Base-by-base conservation (phyloP, 176 grass and related monocot species). In the Phragmites australis region DNA sequence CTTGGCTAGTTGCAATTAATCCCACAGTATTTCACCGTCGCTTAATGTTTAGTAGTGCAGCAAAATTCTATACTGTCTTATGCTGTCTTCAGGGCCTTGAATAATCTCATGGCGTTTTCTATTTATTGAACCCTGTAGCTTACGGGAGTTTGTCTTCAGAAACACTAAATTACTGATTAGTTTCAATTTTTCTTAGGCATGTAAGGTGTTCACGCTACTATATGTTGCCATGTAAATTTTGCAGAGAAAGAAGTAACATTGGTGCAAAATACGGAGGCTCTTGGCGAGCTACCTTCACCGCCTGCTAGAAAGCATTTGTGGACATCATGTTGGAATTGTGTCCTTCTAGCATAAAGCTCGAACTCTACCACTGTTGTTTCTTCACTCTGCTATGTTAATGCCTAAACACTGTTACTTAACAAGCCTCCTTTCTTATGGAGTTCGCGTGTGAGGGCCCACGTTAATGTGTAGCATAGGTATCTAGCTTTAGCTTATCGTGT, bases 251-350 rank as follows among this genome's bases (percentile, higher is more conserved):
- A 68, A 75, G 52, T 52, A 74, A 48, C 69, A 23, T 45, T 84
- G 62, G 76, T 63, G 45, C 70, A 84, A 39, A 84, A 54, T 81
- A 63, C 76, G 54, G 76, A 70, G 70, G 70, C 44, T 81, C 81
- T 69, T 81, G 70, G 87, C 61, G 48, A 54, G 52, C 45, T 54
- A 75, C 51, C 56, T 84, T 80, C 58, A 68, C 53, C 63, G 51
- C 82, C 53, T 37, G 37, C 61, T 89, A 89, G 82, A 81, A 81
- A 89, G 82, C 53, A 69, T 70, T 52, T 54, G 34, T 68, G 44
- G 69, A 57, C 47, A 40, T 78, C 66, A 29, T 68, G 22, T 54
- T 87, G 72, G 72, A 82, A 23, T 12, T 74, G 42, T 84, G 71
- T 65, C 45, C 65, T 63, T 76, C n/a, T 56, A 37, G 1, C 56